phyloP scores from a whole-genome alignment of 345 rosid species.

The Murraya koenigii region DNA sequence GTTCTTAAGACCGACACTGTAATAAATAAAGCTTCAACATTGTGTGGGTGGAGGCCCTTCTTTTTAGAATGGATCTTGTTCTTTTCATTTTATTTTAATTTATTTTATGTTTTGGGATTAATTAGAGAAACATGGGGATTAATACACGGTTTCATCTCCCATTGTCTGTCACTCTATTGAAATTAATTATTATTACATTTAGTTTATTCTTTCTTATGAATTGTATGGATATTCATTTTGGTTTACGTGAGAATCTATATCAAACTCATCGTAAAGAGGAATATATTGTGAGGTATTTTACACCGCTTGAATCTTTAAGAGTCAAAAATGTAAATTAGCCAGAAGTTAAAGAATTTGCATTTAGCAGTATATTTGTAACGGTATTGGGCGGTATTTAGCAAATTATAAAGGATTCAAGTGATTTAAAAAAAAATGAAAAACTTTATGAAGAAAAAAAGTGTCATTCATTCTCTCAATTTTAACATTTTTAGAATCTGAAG shows the following conservation, averaged over 20 bases:
- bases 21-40: constrained; percentile 30
- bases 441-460: too few species aligned
- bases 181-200: not conserved
- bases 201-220: not conserved
- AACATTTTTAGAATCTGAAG: too few species aligned
- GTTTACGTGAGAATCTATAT: not conserved
- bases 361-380: too few species aligned
- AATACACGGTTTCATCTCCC: not conserved
- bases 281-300: not conserved
- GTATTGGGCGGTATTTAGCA: too few species aligned
- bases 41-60: constrained; percentile 30
- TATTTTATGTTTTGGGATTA: constrained; percentile 7
- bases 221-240: not conserved
- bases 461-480: too few species aligned
- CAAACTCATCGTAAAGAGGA: not conserved
- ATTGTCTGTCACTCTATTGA: not conserved
- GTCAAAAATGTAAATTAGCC: too few species aligned
- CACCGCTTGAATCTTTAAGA: too few species aligned
- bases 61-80: constrained; percentile 38
- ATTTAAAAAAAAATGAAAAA: too few species aligned
- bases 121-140: constrained; percentile 16
- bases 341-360: too few species aligned
- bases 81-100: constrained; percentile 1
- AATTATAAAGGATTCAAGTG: too few species aligned
- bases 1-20: constrained; percentile 22